phyloP scores from a whole-genome alignment of 306 rosid species.

The Cucumis sativus region DNA sequence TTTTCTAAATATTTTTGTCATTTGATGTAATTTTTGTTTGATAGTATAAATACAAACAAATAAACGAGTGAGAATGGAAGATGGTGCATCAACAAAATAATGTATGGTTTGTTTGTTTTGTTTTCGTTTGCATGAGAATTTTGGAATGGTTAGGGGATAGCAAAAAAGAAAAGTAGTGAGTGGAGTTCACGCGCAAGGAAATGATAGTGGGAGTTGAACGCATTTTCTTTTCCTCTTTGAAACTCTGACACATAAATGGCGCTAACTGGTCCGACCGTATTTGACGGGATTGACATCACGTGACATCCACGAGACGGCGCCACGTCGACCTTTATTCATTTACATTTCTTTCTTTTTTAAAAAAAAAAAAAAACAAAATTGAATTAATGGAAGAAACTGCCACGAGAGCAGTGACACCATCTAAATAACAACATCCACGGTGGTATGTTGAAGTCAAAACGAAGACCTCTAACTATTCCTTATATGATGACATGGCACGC shows the following conservation, averaged over 20 bases:
- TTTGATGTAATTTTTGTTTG: too few relatives aligned
- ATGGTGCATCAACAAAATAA: too few relatives aligned
- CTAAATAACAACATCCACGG: not conserved
- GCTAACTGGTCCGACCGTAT: not conserved
- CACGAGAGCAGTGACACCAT: slow-evolving; percentile 6
- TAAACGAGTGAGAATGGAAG: too few relatives aligned
- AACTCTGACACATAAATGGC: not conserved
- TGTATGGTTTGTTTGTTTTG: too few relatives aligned
- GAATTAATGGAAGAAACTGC: not conserved
- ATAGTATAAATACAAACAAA: too few relatives aligned
- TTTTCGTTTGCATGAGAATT: too few relatives aligned
- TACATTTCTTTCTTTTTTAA: too few relatives aligned
- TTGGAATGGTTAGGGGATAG: not conserved
- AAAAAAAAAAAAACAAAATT: too few relatives aligned
- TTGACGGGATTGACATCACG: slow-evolving; percentile 10
- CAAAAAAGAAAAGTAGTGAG: not conserved
- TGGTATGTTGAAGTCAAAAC: not conserved
- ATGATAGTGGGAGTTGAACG: not conserved
- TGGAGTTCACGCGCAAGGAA: not conserved
- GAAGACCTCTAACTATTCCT: not conserved
- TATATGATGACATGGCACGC: not conserved
- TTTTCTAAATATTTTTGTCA: too few relatives aligned
- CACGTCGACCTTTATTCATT: not conserved
- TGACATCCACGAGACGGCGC: not conserved
- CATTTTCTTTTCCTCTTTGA: not conserved